These are phyloP conservation scores for Sarocladium kiliense DNA, from an alignment of 2,329 filamentous ascomycete genomes.

Conservation along the genomic window DNA sequence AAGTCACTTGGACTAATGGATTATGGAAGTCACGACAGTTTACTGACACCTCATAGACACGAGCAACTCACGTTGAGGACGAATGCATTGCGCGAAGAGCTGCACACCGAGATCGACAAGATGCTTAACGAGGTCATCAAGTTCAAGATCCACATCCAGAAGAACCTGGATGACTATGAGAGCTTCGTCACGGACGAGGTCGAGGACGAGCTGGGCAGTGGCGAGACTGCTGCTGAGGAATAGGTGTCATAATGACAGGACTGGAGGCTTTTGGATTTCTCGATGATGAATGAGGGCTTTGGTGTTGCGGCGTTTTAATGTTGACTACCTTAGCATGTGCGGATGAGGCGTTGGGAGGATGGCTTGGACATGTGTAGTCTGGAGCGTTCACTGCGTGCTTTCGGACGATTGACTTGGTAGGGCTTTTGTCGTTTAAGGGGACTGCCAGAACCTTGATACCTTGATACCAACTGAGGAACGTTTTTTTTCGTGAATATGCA, in stretches of 20 bases:
- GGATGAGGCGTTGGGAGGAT: neutral
- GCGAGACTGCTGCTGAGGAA: conserved; percentile 27
- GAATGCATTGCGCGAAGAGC: conserved; percentile 81
- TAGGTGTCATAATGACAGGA: neutral
- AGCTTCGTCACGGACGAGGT: conserved; percentile 89
- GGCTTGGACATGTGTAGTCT: too few relatives aligned
- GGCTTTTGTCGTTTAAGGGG: neutral
- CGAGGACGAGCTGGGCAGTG: conserved; percentile 73
- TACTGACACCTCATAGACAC: conserved; percentile 51
- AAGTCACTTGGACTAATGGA: conserved; percentile 53
- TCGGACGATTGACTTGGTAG: neutral
- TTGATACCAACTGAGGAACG: too few relatives aligned
- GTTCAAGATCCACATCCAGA: conserved; percentile 97
- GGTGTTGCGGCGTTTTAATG: neutral
- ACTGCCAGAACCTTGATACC: too few relatives aligned
- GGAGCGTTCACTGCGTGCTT: neutral
- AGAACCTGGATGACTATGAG: conserved; percentile 89
- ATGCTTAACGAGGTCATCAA: conserved; percentile 97
- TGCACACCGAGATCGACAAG: conserved; percentile 94
- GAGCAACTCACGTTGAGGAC: conserved; percentile 86
- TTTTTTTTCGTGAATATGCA: too few relatives aligned
- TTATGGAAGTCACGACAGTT: conserved; percentile 61
- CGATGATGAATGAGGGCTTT: neutral
- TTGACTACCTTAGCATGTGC: neutral
- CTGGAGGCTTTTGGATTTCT: neutral